A percentile compares a stretch with the other conserved stretches of the same genome.
Evolutionary conservation across 78 protist genomes (phyloP).

Genomic region (Dictyostelium purpureum): DNA sequence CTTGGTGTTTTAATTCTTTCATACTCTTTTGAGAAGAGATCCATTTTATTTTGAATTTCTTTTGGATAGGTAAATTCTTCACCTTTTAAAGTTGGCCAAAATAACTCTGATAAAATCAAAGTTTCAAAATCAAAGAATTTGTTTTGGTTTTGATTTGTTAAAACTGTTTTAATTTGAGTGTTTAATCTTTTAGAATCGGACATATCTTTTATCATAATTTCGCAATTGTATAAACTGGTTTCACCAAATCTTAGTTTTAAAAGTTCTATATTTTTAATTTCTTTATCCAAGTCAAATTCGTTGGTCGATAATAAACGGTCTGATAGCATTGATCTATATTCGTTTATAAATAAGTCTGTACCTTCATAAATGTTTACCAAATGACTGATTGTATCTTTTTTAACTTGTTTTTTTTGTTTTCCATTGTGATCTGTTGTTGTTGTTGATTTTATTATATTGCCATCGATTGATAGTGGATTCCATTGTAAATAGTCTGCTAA

Average conservation of each 20-base stretch:
- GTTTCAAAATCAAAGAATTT: neutral
- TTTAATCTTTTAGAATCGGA: slow-evolving; percentile 85
- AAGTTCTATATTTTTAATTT: slow-evolving; percentile 83
- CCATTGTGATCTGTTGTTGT: neutral
- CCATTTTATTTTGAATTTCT: slow-evolving; percentile 40
- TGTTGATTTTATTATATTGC: neutral
- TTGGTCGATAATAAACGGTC: slow-evolving; percentile 66
- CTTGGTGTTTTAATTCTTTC: slow-evolving; percentile 83
- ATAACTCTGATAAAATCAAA: slow-evolving; percentile 68
- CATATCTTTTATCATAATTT: slow-evolving; percentile 91
- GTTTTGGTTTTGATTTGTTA: neutral
- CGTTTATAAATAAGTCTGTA: slow-evolving; percentile 78
- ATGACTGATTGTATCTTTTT: slow-evolving; percentile 41
- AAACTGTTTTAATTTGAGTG: slow-evolving; percentile 2
- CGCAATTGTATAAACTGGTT: slow-evolving; percentile 70
- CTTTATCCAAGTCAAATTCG: neutral
- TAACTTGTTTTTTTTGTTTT: neutral
- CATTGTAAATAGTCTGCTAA: neutral
- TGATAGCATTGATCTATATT: slow-evolving; percentile 84
- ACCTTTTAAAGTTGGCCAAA: slow-evolving; percentile 86
- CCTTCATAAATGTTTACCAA: slow-evolving; percentile 85
- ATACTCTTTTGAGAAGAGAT: slow-evolving; percentile 52
- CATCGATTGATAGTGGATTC: neutral
- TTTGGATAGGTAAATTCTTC: slow-evolving; percentile 50
- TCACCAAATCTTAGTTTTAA: slow-evolving; percentile 94